A percentile compares a stretch with the other conserved stretches of the same genome.
These are phyloP conservation scores for Ascochyta pisi DNA, from an alignment of 2,329 filamentous ascomycete genomes.

Conservation along the genomic window DNA sequence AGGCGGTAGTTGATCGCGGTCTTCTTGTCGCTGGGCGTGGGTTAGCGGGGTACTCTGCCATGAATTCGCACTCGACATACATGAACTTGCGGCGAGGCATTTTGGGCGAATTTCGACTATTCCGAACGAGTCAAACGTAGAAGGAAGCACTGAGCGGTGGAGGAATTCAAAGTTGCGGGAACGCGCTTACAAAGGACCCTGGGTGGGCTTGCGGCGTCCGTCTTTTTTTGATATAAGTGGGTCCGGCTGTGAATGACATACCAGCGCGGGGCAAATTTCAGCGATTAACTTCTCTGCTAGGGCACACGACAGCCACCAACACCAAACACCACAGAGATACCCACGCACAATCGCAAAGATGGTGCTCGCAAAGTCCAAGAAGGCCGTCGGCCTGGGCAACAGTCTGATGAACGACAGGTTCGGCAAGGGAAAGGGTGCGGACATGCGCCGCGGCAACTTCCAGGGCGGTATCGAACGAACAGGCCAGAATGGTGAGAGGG, in stretches of 20 bases:
- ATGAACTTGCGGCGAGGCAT: constrained; percentile 81
- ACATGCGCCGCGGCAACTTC: constrained; percentile 75
- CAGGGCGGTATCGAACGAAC: constrained; percentile 71
- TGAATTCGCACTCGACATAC: constrained; percentile 53
- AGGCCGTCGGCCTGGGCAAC: constrained; percentile 92
- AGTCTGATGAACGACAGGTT: constrained; percentile 99
- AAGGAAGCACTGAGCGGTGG: background rate
- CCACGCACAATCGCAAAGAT: constrained; percentile 54
- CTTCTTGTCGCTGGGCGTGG: constrained; percentile 76
- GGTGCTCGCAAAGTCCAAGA: constrained; percentile 91
- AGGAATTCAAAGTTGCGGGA: constrained; percentile 31
- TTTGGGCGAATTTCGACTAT: constrained; percentile 47
- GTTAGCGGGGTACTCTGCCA: constrained; percentile 38
- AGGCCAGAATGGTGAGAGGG: constrained; percentile 78
- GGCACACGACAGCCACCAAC: constrained; percentile 24
- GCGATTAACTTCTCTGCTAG: constrained; percentile 23
- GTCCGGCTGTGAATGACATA: constrained; percentile 62
- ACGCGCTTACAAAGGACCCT: constrained; percentile 42
- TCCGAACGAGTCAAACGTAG: background rate
- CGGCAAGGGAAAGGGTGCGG: constrained; percentile 85
- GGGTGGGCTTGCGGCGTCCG: constrained; percentile 7
- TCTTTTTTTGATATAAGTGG: constrained; percentile 64
- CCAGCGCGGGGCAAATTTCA: constrained; percentile 34
- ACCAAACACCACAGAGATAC: constrained; percentile 21
- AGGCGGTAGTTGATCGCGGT: constrained; percentile 90